Conservation (phyloP, 139 green algal species). For the Gonium pectorale region DNA sequence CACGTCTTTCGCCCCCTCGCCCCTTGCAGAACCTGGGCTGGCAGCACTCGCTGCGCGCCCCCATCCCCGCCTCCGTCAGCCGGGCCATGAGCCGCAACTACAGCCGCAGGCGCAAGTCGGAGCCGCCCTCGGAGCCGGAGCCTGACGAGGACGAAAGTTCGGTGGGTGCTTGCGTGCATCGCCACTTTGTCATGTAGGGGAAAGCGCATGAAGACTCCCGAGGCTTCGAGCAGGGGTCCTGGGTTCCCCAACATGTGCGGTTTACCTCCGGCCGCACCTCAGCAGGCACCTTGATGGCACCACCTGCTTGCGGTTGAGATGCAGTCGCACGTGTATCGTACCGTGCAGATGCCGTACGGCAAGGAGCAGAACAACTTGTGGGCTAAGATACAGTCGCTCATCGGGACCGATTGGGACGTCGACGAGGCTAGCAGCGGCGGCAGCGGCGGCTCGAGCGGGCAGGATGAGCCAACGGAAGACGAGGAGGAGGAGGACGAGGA, state of each 20-base stretch:
- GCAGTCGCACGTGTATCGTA: too few species aligned
- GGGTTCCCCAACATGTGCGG: too few species aligned
- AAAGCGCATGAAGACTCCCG: too few species aligned
- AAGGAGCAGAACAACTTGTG: conserved; percentile 18
- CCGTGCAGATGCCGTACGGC: background rate
- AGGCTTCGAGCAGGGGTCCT: too few species aligned
- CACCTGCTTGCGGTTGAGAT: too few species aligned
- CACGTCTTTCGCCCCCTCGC: too few species aligned
- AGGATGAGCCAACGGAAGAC: too few species aligned
- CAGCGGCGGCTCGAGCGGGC: background rate
- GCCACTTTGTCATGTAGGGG: too few species aligned
- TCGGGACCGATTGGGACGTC: conserved; percentile 35
- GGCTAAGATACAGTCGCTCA: conserved; percentile 29
- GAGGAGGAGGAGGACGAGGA: background rate
- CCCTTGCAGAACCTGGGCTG: conserved; percentile 16
- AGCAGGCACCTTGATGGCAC: too few species aligned
- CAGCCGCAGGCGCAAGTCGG: background rate
- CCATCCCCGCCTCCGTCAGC: background rate
- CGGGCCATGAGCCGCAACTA: background rate
- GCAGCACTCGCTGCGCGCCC: conserved; percentile 34
- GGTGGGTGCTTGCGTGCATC: too few species aligned
- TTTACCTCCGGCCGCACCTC: too few species aligned
- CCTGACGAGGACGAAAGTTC: too few species aligned
- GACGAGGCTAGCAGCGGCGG: background rate
- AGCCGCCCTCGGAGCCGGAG: background rate